phyloP scores from a whole-genome alignment of 257 asterid species.

The Voacanga thouarsii region DNA sequence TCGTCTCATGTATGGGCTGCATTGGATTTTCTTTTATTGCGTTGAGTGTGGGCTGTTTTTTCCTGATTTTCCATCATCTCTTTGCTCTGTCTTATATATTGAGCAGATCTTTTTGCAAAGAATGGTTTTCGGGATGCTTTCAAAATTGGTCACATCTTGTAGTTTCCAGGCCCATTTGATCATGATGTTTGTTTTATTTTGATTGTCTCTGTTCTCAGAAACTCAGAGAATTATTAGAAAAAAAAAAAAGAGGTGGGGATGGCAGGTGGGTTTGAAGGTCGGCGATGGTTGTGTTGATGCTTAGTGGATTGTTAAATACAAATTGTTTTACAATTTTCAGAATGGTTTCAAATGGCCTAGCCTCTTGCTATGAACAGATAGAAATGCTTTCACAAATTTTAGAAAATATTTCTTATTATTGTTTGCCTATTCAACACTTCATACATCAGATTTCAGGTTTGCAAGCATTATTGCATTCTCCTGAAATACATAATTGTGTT shows the following conservation, averaged over 20 bases:
- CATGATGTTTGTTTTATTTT: background rate
- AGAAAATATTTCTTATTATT: background rate
- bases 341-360: background rate
- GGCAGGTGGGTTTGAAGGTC: background rate
- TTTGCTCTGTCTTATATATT: background rate
- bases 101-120: background rate
- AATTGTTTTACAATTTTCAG: background rate
- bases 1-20: background rate
- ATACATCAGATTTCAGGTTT: background rate
- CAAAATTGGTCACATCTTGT: background rate
- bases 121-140: no score
- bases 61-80: background rate
- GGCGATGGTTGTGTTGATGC: background rate
- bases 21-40: background rate
- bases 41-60: background rate
- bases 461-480: background rate
- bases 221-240: background rate
- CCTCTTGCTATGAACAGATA: background rate
- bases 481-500: background rate
- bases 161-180: background rate
- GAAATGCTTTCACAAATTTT: background rate
- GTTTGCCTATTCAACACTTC: background rate
- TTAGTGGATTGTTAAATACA: background rate
- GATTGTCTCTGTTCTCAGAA: background rate
- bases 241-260: no score